Evolutionary conservation across 768 basidiomycete genomes (phyloP), one percentile per base, ranked within the genome.

Genomic region (Boletellus emodensis): DNA sequence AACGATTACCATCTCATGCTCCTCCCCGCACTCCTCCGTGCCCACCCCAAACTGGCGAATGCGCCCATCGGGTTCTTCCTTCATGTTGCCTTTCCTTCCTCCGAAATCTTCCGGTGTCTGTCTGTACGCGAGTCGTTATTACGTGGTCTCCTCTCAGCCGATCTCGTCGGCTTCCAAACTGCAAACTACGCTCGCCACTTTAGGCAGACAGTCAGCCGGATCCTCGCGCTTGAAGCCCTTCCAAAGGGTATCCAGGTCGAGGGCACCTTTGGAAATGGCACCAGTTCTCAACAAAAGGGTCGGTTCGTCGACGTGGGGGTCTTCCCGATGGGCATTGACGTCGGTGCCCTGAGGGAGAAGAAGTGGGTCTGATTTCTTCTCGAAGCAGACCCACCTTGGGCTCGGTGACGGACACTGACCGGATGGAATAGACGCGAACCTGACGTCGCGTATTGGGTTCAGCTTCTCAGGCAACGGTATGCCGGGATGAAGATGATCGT

Each of bases 1-100:
- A 93, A 99, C 69, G 95, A 98, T 72, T 99, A 97, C 69, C 95
- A 99, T 63, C 84, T 98, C 42, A 87, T 96, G 76, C 84, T 98
- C 43, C 81, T 96, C 9, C 95, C 95, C 1, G 77, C 80, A 38
- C 83, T 97, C 70, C 79, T 98, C 26, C 85, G 94, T 44, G 76
- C 83, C 24, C 55, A 77, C 70, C 20, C 75, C 66, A 48, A 77
- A 61, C 64, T 91, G 7, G 45, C 61, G 12, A 49, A 68, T 13
- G 73, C 72, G 2, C 71, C 73, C 37, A 77, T 79, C 52, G 81
- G 88, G 2, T 96, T 97, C 80, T 98, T 98, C 78, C 81, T 96
- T 71, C 95, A 97, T 65, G 93, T 94, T 49, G 90, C 95, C 3
- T 97, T 96, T 73, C 95, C 94, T 3, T 87, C 84, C 37, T 92